Evolutionary conservation across 768 basidiomycete genomes (phyloP).

Genomic region (Clitopilus passeckerianus): DNA sequence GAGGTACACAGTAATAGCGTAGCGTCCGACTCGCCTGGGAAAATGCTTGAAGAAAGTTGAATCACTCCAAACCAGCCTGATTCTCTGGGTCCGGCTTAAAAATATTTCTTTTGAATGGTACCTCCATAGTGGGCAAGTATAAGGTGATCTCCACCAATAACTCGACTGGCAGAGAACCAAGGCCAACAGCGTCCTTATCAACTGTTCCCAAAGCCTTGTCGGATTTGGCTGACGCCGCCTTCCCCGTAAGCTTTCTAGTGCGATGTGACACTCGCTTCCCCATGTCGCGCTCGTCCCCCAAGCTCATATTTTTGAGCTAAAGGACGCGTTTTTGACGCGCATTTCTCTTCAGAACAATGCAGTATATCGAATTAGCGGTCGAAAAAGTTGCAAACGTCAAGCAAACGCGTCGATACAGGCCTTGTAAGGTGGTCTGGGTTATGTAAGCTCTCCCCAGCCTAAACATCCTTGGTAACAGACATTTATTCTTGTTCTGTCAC

Average conservation of each 20-base stretch:
- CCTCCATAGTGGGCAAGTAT: not conserved
- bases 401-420: too few species aligned
- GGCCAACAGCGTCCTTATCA: not conserved
- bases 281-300: not conserved
- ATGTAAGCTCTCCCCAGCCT: too few species aligned
- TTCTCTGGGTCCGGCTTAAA: not conserved
- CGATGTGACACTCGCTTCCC: not conserved
- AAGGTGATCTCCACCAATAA: not conserved
- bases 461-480: too few species aligned
- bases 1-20: slow-evolving; percentile 10
- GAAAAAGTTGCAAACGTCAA: too few species aligned
- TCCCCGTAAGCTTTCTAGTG: not conserved
- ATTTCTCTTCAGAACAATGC: too few species aligned
- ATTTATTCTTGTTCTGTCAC: too few species aligned
- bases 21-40: slow-evolving; percentile 14
- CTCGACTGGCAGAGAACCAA: not conserved
- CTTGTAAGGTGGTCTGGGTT: not conserved
- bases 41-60: slow-evolving; percentile 6
- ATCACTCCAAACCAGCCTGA: slow-evolving; percentile 1
- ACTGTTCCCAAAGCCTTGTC: not conserved
- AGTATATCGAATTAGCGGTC: too few species aligned
- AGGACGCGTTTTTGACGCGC: not conserved
- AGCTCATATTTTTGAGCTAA: not conserved
- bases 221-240: not conserved
- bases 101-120: not conserved